Percentiles rank a stretch among this genome's conserved stretches.
phyloP scores from a whole-genome alignment of 2,329 filamentous ascomycete genomes.

The Aspergillus fischeri region DNA sequence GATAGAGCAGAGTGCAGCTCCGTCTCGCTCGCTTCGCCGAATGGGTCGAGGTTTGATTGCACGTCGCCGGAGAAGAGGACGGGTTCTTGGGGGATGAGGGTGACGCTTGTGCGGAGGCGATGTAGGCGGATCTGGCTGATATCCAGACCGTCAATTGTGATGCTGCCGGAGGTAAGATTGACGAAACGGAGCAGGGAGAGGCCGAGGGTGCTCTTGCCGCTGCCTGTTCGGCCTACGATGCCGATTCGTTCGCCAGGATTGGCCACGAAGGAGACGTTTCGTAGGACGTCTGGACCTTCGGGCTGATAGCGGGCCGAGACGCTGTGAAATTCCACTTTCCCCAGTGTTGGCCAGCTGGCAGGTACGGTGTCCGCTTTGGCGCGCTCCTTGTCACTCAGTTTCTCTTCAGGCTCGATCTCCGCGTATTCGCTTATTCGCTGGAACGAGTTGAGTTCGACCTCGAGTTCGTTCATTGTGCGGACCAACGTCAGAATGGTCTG shows the following conservation, averaged over 20 bases:
- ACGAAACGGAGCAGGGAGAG: slow-evolving; percentile 55
- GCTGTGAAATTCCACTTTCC: slow-evolving; percentile 21
- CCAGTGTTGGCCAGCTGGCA: slow-evolving; percentile 22
- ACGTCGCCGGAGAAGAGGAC: slow-evolving; percentile 57
- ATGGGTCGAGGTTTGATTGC: slow-evolving; percentile 57
- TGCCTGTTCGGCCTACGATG: slow-evolving; percentile 27
- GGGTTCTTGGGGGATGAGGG: slow-evolving; percentile 58
- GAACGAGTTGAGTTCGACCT: slow-evolving; percentile 50
- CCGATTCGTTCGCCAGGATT: slow-evolving; percentile 24
- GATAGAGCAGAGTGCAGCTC: slow-evolving; percentile 31
- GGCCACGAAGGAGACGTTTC: slow-evolving; percentile 19
- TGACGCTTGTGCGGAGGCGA: slow-evolving; percentile 51
- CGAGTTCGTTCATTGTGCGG: slow-evolving; percentile 53
- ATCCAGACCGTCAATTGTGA: slow-evolving; percentile 55
- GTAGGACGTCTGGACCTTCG: slow-evolving; percentile 21
- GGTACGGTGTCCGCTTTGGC: slow-evolving; percentile 8
- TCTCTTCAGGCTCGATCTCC: slow-evolving; percentile 22
- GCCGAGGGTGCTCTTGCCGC: slow-evolving; percentile 42
- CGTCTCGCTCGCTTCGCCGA: slow-evolving; percentile 50
- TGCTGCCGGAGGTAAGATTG: slow-evolving; percentile 47
- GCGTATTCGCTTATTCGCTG: slow-evolving; percentile 23
- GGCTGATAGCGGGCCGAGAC: slow-evolving; percentile 21
- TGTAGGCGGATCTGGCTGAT: slow-evolving; percentile 51
- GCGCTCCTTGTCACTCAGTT: slow-evolving; percentile 4
- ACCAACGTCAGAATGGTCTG: slow-evolving; percentile 51